These are phyloP conservation scores for Hamigera avellanea DNA, from an alignment of 495 filamentous ascomycete species.

Conservation along the genomic window DNA sequence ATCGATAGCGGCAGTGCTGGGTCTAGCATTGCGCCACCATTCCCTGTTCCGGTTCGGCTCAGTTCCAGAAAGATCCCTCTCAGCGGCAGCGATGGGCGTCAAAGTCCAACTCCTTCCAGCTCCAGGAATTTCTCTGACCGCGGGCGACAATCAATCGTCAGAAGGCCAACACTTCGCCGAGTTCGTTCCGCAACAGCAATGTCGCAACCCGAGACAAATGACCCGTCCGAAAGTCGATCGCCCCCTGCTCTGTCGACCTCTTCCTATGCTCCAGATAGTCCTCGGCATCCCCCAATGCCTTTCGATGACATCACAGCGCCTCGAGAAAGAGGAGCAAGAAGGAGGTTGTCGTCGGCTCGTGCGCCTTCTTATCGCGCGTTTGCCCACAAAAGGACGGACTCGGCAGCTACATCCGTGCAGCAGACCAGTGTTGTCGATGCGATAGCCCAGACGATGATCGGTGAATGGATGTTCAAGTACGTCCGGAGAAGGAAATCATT, in stretches of 20 bases:
- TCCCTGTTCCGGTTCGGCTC: constrained; percentile 80
- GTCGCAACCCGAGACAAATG: constrained; percentile 31
- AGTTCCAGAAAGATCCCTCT: constrained; percentile 71
- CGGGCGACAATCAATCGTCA: constrained; percentile 17
- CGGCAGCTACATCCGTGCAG: constrained; percentile 49
- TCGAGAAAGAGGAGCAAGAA: constrained; percentile 10
- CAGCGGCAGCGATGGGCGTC: constrained; percentile 63
- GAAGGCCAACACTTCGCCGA: constrained; percentile 54
- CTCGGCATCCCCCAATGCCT: constrained; percentile 59
- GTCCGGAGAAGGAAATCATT: constrained; percentile 88
- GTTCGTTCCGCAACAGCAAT: constrained; percentile 70
- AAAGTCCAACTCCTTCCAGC: constrained; percentile 60
- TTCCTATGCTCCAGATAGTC: constrained; percentile 56
- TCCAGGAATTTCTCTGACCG: constrained; percentile 32
- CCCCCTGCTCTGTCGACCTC: constrained; percentile 55
- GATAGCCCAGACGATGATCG: constrained; percentile 97
- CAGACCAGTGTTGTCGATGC: constrained; percentile 87
- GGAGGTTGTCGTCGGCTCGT: constrained; percentile 13
- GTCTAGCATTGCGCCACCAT: constrained; percentile 50
- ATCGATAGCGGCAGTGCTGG: constrained; percentile 35
- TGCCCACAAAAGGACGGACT: constrained; percentile 30
- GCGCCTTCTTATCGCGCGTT: constrained; percentile 12
- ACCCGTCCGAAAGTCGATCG: constrained; percentile 46
- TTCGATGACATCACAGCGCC: constrained; percentile 59
- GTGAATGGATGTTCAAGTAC: constrained; percentile 99